Base-by-base conservation (phyloP, 2,329 filamentous ascomycete genomes). In the Teratosphaeriaceae sp. region DNA sequence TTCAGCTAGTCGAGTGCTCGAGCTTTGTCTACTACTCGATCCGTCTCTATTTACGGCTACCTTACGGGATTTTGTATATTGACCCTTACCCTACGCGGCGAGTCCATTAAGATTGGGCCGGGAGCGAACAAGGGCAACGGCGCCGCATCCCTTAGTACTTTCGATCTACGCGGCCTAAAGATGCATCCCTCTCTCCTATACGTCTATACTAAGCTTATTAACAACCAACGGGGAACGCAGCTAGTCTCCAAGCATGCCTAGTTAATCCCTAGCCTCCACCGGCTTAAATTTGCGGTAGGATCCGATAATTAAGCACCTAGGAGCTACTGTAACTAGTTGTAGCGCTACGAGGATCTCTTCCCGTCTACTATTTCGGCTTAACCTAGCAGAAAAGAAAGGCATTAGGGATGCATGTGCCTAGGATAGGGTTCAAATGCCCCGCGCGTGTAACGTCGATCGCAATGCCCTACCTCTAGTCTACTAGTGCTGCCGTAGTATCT, bases 261-360 rank as follows among this genome's bases (percentile, higher is more conserved):
- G 33, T 36, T 19, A 36, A 19, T 36, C 33, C 33, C 33, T 36
- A 36, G 33, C 20, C 33, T 36, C 33, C 33, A 20, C 33, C 6
- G 16, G n/a, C 19, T 36, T 36, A 19, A 36, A 7, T 36, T 15
- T 19, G 33, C 33, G 33, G 33, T 18, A 18, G n/a, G n/a, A 36
- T 20, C 33, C 33, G 33, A 36, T 36, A 19, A 36, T 36, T 19
- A 19, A 36, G n/a, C 16, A 36, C 33, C 16, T 19, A 19, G 16
- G n/a, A 36, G 33, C 21, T 19, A 36, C 33, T 36, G 19, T 29
- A 31, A 36, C 16, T 19, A 19, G 9, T 36, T 19, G 20, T 36
- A 36, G 33, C 33, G 33, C 33, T 36, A 36, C 33, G 33, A 15
- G 16, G 6, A 20, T 36, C 15, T 36, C 33, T 19, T 36, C 33